Percentiles rank a stretch among this genome's conserved stretches.
phyloP scores from a whole-genome alignment of 768 basidiomycete genomes.

The Nidularia sp. region DNA sequence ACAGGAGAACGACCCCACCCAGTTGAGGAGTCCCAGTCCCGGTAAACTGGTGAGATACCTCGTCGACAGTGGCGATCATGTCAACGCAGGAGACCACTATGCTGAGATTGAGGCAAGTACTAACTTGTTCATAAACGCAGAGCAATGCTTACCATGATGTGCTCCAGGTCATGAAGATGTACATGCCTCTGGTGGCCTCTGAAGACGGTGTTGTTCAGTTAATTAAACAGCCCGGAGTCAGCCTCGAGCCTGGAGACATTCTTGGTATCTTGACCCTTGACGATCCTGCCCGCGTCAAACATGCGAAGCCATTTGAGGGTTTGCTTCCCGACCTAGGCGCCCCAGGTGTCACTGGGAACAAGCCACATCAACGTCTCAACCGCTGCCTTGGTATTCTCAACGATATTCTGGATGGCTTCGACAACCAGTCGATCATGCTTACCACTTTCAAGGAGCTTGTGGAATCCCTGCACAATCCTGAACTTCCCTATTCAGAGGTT shows the following conservation, averaged over 20 bases:
- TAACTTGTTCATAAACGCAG: background rate
- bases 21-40: slow-evolving; percentile 91
- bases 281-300: slow-evolving; percentile 93
- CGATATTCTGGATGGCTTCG: slow-evolving; percentile 94
- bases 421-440: slow-evolving; percentile 90
- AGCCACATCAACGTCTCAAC: slow-evolving; percentile 82
- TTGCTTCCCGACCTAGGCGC: slow-evolving; percentile 85
- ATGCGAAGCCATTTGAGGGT: slow-evolving; percentile 97
- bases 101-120: slow-evolving; percentile 89
- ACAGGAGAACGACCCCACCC: slow-evolving; percentile 99
- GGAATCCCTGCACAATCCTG: slow-evolving; percentile 74
- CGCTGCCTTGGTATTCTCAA: slow-evolving; percentile 72
- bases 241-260: slow-evolving; percentile 94
- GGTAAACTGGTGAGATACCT: slow-evolving; percentile 95
- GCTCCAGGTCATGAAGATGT: slow-evolving; percentile 95
- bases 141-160: background rate
- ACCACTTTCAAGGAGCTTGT: slow-evolving; percentile 85
- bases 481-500: slow-evolving; percentile 86
- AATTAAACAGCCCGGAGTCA: slow-evolving; percentile 97
- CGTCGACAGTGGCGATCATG: slow-evolving; percentile 95
- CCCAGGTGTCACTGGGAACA: slow-evolving; percentile 82
- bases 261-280: slow-evolving; percentile 95
- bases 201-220: slow-evolving; percentile 94
- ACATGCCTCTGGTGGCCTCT: slow-evolving; percentile 93
- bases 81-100: slow-evolving; percentile 94